Conservation (phyloP, 2,329 filamentous ascomycete genomes). For the Pseudocercospora musae region DNA sequence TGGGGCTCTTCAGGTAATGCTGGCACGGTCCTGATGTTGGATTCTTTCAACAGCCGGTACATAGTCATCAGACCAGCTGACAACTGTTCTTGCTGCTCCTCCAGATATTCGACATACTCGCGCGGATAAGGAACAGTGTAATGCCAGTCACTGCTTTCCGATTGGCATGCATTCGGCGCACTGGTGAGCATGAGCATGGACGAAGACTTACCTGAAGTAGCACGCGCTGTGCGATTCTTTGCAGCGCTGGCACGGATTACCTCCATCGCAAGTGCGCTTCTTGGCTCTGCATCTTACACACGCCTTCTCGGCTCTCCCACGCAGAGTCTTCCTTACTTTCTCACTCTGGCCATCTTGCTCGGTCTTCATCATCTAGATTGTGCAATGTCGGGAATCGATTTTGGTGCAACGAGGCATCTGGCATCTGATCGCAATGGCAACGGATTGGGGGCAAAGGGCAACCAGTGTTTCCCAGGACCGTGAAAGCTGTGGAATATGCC, state of each 20-base stretch:
- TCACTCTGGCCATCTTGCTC: conserved; percentile 18
- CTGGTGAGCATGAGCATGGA: background rate
- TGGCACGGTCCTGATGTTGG: conserved; percentile 21
- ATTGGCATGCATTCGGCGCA: background rate
- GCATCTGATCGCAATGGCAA: background rate
- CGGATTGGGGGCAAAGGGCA: background rate
- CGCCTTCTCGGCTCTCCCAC: conserved; percentile 20
- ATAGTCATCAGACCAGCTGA: conserved; percentile 19
- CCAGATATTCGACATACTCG: conserved; percentile 24
- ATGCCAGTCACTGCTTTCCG: conserved; percentile 19
- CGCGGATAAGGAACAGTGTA: conserved; percentile 23
- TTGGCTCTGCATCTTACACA: conserved; percentile 25
- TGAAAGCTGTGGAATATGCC: background rate
- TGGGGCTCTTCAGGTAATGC: conserved; percentile 19
- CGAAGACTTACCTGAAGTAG: conserved; percentile 20
- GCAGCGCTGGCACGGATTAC: conserved; percentile 21
- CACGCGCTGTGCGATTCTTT: conserved; percentile 24
- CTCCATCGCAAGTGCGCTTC: conserved; percentile 24
- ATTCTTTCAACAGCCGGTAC: conserved; percentile 22
- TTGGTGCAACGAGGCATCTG: background rate
- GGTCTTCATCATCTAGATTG: conserved; percentile 14
- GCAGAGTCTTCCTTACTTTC: conserved; percentile 22
- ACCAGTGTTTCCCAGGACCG: conserved; percentile 2
- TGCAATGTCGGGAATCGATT: background rate
- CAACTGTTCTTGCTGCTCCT: conserved; percentile 23